These are phyloP conservation scores for Fusarium anguioides DNA, from an alignment of 2,329 filamentous ascomycete species.

Conservation along the genomic window DNA sequence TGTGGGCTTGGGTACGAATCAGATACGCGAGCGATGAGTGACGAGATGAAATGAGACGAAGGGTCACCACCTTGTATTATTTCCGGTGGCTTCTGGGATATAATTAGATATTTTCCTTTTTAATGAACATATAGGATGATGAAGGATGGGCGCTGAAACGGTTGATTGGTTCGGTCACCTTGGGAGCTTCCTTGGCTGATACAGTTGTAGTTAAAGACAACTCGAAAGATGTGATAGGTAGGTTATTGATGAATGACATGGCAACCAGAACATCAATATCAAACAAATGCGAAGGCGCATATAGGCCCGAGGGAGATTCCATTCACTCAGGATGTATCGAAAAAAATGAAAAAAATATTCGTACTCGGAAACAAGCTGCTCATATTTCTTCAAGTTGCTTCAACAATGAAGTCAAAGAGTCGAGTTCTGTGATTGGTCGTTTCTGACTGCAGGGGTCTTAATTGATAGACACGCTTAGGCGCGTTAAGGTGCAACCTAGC, in stretches of 20 bases:
- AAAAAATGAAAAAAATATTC: no score
- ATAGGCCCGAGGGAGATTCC: background rate
- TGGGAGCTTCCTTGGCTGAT: constrained; percentile 6
- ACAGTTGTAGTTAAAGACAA: constrained; percentile 11
- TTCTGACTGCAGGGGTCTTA: constrained; percentile 38
- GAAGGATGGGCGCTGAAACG: constrained; percentile 34
- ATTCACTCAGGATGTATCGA: background rate
- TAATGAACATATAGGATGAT: constrained; percentile 42
- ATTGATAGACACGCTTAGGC: constrained; percentile 46
- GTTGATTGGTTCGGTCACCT: constrained; percentile 14
- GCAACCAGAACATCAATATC: no score
- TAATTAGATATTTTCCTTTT: constrained; percentile 34
- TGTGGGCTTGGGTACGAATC: constrained; percentile 62
- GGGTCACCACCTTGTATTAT: background rate
- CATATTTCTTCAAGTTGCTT: background rate
- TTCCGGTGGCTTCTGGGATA: constrained; percentile 15
- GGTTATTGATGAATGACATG: background rate
- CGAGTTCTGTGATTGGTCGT: constrained; percentile 21
- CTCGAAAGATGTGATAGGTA: constrained; percentile 13
- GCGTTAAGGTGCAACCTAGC: constrained; percentile 40
- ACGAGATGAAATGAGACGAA: constrained; percentile 25
- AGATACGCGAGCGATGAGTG: constrained; percentile 43
- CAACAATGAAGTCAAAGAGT: background rate
- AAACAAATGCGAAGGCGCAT: no score
- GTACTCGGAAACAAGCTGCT: background rate